Percentiles rank a stretch among this genome's conserved stretches.
Evolutionary conservation across 257 asterid genomes (phyloP).

Genomic region (Solanum dulcamara): DNA sequence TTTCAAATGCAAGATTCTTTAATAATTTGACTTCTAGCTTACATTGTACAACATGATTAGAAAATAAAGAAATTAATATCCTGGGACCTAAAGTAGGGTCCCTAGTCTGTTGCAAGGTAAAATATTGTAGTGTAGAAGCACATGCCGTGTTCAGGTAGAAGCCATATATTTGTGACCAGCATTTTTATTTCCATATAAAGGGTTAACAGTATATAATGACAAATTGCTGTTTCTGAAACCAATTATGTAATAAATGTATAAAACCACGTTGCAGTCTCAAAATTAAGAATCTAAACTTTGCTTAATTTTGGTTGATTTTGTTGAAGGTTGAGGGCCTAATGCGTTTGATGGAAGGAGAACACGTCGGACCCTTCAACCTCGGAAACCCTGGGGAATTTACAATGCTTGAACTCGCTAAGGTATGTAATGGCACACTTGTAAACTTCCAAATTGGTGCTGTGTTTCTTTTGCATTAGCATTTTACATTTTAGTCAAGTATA

Average conservation of each 20-base stretch:
- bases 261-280: background rate
- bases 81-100: background rate
- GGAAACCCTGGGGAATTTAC: slow-evolving; percentile 98
- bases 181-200: background rate
- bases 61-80: background rate
- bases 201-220: background rate
- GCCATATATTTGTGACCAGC: background rate
- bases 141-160: background rate
- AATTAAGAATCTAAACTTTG: background rate
- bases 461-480: background rate
- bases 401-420: slow-evolving; percentile 98
- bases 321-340: slow-evolving; percentile 83
- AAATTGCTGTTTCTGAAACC: background rate
- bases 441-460: background rate
- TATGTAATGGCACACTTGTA: background rate
- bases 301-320: background rate
- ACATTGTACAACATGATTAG: background rate
- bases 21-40: background rate
- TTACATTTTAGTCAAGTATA: background rate
- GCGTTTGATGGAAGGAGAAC: slow-evolving; percentile 98
- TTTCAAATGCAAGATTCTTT: background rate
- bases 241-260: background rate
- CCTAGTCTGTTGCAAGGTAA: background rate
- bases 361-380: slow-evolving; percentile 93
- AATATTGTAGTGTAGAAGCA: background rate